Conservation (phyloP, 2,329 filamentous ascomycete genomes). For the Verticillium isaacii region DNA sequence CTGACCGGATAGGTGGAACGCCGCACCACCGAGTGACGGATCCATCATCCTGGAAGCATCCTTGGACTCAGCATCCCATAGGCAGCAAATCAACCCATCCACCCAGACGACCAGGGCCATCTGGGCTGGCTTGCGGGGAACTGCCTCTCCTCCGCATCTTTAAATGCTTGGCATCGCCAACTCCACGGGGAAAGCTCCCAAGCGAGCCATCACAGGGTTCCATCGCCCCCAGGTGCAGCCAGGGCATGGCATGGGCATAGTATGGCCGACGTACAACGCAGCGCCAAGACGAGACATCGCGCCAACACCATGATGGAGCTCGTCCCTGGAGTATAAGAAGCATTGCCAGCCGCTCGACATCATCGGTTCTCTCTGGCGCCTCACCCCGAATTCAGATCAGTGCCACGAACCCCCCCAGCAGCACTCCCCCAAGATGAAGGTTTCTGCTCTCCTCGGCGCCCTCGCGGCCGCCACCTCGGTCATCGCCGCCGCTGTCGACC, state of each 20-base stretch:
- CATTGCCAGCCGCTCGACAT: not conserved
- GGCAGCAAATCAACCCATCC: no score
- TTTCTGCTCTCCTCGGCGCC: slow-evolving; percentile 10
- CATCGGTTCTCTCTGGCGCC: not conserved
- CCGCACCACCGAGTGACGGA: not conserved
- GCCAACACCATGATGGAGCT: not conserved
- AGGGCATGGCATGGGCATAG: not conserved
- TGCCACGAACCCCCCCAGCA: not conserved
- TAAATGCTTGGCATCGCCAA: not conserved
- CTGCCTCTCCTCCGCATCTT: not conserved
- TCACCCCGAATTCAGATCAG: not conserved
- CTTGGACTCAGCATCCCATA: not conserved
- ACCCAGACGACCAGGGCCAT: not conserved
- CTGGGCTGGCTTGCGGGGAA: not conserved
- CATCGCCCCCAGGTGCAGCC: not conserved
- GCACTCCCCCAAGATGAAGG: slow-evolving; percentile 13
- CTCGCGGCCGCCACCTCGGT: slow-evolving; percentile 13
- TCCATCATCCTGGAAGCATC: not conserved
- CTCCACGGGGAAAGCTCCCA: not conserved
- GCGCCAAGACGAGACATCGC: not conserved
- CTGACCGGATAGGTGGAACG: not conserved
- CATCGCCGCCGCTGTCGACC: slow-evolving; percentile 7
- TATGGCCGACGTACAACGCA: not conserved
- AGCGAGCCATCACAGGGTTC: not conserved
- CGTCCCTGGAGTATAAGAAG: not conserved